Base-by-base conservation (phyloP, 2,329 filamentous ascomycete species). In the Fusarium sublunatum region DNA sequence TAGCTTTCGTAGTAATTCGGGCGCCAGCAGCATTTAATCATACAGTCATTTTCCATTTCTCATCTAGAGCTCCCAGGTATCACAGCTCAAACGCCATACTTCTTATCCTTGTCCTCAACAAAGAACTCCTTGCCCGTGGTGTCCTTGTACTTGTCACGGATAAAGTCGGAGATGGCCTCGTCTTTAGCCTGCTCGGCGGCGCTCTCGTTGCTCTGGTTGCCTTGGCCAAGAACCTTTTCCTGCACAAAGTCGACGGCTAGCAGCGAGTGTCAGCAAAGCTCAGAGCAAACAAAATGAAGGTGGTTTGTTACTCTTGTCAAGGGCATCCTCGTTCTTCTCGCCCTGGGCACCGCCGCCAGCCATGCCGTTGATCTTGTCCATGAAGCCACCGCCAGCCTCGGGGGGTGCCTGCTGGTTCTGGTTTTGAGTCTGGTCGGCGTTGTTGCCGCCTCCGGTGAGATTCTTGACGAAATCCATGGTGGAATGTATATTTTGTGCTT, bases 121-220 rank as follows among this genome's bases (percentile, higher is more conserved):
- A 88, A 87, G 49, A 93, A 74, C 7, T 93, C 91, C 6, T 78
- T 86, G 56, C 91, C 91, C 0, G 88, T 90, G 0, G 78, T 73
- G 42, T 69, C 78, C 83, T 92, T 92, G 83, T 92, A 93, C 76
- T 90, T 80, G 38, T 76, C 77, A 34, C 91, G 86, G 68, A 94
- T 86, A 74, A 85, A 88, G 74, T 92, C 89, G 26, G 86, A 87
- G 68, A 93, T 91, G 74, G 90, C 81, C 76, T 92, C 89, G 74
- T 95, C 92, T 80, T 94, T 93, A 69, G 89, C 90, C 78, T 96
- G 91, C 78, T 96, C 92, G 19, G 87, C 73, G 6, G 91, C 91
- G 46, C 76, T 82, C 76, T 90, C 90, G 73, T 92, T 91, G 78
- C 84, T 80, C 79, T 95, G 91, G 42, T 84, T 72, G 15, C 91